These are phyloP conservation scores for Cydonia oblonga DNA, from an alignment of 331 rosid species.

Conservation along the genomic window DNA sequence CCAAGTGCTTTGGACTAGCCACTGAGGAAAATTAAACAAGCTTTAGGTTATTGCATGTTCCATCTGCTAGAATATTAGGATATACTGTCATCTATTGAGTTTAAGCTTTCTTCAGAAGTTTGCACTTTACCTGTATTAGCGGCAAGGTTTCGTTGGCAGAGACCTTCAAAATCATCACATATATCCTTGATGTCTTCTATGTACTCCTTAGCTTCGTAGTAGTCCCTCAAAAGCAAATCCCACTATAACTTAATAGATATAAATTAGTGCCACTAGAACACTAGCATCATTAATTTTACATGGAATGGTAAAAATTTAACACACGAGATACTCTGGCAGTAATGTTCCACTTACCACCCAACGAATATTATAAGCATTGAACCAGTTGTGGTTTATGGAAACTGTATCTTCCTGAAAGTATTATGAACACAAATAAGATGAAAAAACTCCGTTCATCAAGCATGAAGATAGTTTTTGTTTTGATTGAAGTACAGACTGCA, in stretches of 20 bases:
- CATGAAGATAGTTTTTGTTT: background rate
- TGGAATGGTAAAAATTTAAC: background rate
- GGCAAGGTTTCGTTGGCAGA: slow-evolving; percentile 91
- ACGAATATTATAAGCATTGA: slow-evolving; percentile 63
- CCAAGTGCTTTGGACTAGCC: background rate
- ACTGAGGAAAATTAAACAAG: background rate
- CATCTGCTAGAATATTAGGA: too few species aligned
- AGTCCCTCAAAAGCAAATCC: slow-evolving; percentile 69
- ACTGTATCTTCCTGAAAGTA: slow-evolving; percentile 55
- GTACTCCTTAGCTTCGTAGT: slow-evolving; percentile 79
- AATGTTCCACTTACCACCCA: slow-evolving; percentile 54
- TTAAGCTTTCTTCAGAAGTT: background rate
- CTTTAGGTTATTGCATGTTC: background rate
- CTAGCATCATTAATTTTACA: background rate
- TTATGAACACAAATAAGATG: background rate
- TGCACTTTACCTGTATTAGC: slow-evolving; percentile 71
- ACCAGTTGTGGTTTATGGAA: slow-evolving; percentile 94
- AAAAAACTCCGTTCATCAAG: background rate
- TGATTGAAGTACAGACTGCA: background rate
- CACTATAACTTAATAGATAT: slow-evolving; percentile 28
- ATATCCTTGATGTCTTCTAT: slow-evolving; percentile 84
- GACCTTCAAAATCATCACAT: slow-evolving; percentile 86
- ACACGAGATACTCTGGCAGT: background rate
- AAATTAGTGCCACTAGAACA: slow-evolving; percentile 1
- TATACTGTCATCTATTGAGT: background rate